These are phyloP conservation scores for Chrysosporium queenslandicum DNA, from an alignment of 2,329 filamentous ascomycete genomes.

Conservation along the genomic window DNA sequence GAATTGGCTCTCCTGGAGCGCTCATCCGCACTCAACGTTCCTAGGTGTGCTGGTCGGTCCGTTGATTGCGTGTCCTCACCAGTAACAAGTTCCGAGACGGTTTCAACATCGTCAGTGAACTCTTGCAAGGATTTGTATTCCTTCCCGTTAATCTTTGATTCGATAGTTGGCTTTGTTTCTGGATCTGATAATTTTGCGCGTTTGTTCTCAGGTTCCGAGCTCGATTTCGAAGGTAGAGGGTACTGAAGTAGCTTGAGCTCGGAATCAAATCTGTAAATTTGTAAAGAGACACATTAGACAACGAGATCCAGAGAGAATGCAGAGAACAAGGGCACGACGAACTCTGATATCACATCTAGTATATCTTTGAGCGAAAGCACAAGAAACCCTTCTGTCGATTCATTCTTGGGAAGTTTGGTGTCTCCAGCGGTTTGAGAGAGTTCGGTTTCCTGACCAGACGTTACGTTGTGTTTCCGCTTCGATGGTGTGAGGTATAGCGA, in stretches of 20 bases:
- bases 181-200: conserved; percentile 33
- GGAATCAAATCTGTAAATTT: conserved; percentile 31
- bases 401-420: neutral
- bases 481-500: conserved; percentile 26
- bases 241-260: conserved; percentile 36
- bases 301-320: neutral
- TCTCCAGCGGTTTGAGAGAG: conserved; percentile 19
- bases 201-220: conserved; percentile 35
- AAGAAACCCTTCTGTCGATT: conserved; percentile 24
- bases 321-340: conserved; percentile 10
- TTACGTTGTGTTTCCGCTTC: conserved; percentile 35
- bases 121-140: conserved; percentile 35
- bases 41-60: neutral
- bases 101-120: conserved; percentile 36
- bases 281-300: conserved; percentile 19
- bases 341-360: conserved; percentile 28
- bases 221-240: conserved; percentile 28
- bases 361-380: conserved; percentile 31
- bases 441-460: neutral
- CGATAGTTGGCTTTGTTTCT: conserved; percentile 25
- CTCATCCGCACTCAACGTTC: conserved; percentile 20
- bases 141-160: conserved; percentile 30
- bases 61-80: neutral
- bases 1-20: conserved; percentile 39
- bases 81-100: conserved; percentile 27